Percentiles rank a stretch among this genome's conserved stretches.
phyloP scores from a whole-genome alignment of 108 stramenopile species.

The Nannochloropsis gaditana region DNA sequence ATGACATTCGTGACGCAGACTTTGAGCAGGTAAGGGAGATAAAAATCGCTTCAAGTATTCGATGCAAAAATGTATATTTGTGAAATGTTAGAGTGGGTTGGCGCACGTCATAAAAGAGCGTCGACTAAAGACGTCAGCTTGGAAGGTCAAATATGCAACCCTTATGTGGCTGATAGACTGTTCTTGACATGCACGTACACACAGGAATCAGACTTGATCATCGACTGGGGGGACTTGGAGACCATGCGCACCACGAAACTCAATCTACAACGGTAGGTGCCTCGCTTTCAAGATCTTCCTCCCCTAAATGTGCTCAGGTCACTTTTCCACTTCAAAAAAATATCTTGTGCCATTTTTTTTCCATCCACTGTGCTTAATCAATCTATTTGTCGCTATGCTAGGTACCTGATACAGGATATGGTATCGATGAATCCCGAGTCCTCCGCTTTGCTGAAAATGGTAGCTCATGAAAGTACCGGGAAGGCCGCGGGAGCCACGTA shows the following conservation, averaged over 20 bases:
- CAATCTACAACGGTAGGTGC: background rate
- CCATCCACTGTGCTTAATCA: too few relatives aligned
- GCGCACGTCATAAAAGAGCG: too few relatives aligned
- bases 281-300: too few relatives aligned
- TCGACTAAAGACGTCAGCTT: too few relatives aligned
- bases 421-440: conserved; percentile 13
- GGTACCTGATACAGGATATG: background rate
- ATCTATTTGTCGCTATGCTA: too few relatives aligned
- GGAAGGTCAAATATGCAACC: too few relatives aligned
- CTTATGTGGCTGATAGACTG: too few relatives aligned
- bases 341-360: too few relatives aligned
- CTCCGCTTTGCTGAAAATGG: background rate
- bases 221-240: background rate
- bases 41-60: background rate
- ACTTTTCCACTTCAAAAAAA: too few relatives aligned
- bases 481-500: background rate
- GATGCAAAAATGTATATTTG: background rate
- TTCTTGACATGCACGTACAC: too few relatives aligned
- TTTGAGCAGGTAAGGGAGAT: conserved; percentile 8
- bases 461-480: background rate
- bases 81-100: too few relatives aligned
- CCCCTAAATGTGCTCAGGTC: too few relatives aligned
- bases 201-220: background rate
- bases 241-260: background rate
- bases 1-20: conserved; percentile 24